Base-by-base conservation (phyloP, 768 basidiomycete species). In the Thelephora ganbajun region DNA sequence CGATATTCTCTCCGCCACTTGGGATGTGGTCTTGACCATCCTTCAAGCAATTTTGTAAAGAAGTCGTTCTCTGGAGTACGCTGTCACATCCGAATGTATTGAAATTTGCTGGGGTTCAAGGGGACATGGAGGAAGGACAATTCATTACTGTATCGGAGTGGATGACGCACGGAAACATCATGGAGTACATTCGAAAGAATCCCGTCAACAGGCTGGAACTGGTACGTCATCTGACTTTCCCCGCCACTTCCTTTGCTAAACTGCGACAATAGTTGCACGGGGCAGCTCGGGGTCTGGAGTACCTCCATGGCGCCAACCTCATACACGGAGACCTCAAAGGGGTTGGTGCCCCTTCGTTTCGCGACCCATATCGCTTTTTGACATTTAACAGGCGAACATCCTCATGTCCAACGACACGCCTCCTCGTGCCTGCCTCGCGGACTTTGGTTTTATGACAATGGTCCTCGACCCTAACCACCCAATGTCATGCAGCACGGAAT, bases 371-470 rank as follows among this genome's bases (percentile, higher is more conserved):
- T 9, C 9, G 5, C 5, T 30, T 4, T 30, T 30, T 9, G 9
- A 4, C 9, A 30, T 9, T 14, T 14, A 14, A 41, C 26, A 59
- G 58, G 47, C 44, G 20, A 61, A 61, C 20, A 52, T 59, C 11
- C 33, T 59, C 6, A 49, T 61, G 13, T 48, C 55, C 35, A 48
- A 51, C 12, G 43, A 43, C 39, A 44, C 19, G 48, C 43, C 7
- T 5, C 51, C 50, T 3, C 36, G 37, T 33, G 51, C 57, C 3
- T 53, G 51, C 26, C 50, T 61, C 0, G 46, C 53, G 5, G 59
- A 59, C 45, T 61, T 61, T 36, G 59, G 59, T 2, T 43, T 61
- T 13, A 53, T 56, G 7, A 37, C 33, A 22, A 34, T 53, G 7
- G 13, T 55, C 1, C 47, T 46, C 33, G 43, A 26, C 6, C 18